Evolutionary conservation across 495 filamentous ascomycete genomes (phyloP), one percentile per base, ranked within the genome.

Genomic region (Aspergillus sclerotiicarbonarius): DNA sequence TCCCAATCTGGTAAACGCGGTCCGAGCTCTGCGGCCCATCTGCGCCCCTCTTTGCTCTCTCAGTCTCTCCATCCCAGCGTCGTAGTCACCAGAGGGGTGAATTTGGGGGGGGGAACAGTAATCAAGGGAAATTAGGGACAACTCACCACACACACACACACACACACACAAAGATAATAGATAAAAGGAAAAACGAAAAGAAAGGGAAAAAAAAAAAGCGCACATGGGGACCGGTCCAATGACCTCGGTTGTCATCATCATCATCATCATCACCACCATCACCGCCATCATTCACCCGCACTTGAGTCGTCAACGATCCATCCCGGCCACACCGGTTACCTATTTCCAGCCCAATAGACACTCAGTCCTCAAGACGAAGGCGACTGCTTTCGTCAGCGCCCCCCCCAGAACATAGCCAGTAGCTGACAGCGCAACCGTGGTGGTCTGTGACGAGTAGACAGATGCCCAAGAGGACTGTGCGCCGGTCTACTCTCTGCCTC

Each of bases 401-500:
- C 51, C 13, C 33, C 33, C 54, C 61, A 60, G 57, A 51, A 57
- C 25, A 57, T 49, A 37, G 33, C 33, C 51, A 21, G 32, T 41
- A 48, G 51, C 43, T 61, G 57, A 65, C 60, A 60, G 55, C 50
- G 53, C 58, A 57, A 57, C 46, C 20, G 54, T 61, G 53, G 46
- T 31, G 51, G 54, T 59, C 59, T 65, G 63, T 62, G 58, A 62
- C 56, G 59, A 62, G 59, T 62, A 62, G 53, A 58, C 63, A 58
- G 58, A 44, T 61, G 58, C 61, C 55, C 58, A 54, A 63, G 59
- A 54, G 65, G 57, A 60, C 59, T 62, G 65, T 60, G 65, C 62
- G 62, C 53, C 39, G 37, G 25, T 47, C 50, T 30, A 59, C 37
- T 31, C 53, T 31, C 31, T 51, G 44, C 56, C 32, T 32, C 56